Conservation (phyloP, 179 eudicot genomes). For the Sideroxylon spinosum region DNA sequence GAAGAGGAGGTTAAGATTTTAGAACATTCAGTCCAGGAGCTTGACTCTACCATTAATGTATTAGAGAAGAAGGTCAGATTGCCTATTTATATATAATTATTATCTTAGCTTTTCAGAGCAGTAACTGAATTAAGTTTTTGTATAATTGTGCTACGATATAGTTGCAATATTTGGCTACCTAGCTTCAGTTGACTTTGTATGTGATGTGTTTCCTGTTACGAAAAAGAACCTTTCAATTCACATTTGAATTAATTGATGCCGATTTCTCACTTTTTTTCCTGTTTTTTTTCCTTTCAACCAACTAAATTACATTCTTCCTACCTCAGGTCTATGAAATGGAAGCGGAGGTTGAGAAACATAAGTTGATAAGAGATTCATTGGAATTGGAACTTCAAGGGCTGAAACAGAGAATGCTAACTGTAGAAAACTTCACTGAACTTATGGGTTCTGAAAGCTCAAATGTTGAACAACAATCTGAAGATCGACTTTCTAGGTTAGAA, state of each 20-base stretch:
- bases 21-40: constrained; percentile 64
- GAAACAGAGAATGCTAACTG: constrained; percentile 41
- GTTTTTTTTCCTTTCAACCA: constrained; percentile 7
- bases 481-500: constrained; percentile 36
- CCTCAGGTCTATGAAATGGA: constrained; percentile 59
- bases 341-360: constrained; percentile 51
- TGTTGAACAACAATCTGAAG: constrained; percentile 22
- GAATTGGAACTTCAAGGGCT: constrained; percentile 53
- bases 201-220: not conserved
- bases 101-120: not conserved
- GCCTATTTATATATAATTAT: not conserved
- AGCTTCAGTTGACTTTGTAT: not conserved
- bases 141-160: not conserved
- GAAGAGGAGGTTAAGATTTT: constrained; percentile 68
- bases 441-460: constrained; percentile 30
- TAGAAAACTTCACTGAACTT: constrained; percentile 45
- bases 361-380: constrained; percentile 38
- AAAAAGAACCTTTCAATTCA: not conserved
- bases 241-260: not conserved
- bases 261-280: not conserved
- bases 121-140: not conserved
- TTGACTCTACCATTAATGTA: constrained; percentile 56
- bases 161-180: not conserved
- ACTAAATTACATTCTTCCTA: constrained; percentile 13
- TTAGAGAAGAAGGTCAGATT: constrained; percentile 53